Conservation (phyloP, 2,329 filamentous ascomycete genomes). For the Pestalotiopsis sp. region DNA sequence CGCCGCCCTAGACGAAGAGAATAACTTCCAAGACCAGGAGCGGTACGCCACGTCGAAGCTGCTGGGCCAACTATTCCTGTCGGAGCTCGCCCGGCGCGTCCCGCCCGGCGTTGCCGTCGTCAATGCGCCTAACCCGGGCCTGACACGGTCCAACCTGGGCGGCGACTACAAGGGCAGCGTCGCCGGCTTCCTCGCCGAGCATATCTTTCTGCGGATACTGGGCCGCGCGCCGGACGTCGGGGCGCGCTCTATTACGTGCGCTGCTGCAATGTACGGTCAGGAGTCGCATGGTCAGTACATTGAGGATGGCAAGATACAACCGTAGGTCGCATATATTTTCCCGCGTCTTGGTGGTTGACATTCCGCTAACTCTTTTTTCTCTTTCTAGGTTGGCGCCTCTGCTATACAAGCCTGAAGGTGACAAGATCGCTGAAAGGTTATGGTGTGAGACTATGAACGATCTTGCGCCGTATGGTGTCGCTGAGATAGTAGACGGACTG, state of each 20-base stretch:
- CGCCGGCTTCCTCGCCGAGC: background rate
- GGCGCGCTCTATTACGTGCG: conserved; percentile 16
- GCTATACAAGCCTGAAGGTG: background rate
- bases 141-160: conserved; percentile 15
- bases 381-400: background rate
- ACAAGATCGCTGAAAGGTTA: background rate
- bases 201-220: background rate
- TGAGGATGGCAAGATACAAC: conserved; percentile 16
- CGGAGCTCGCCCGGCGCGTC: conserved; percentile 49
- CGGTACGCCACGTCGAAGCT: conserved; percentile 27
- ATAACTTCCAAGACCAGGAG: conserved; percentile 46
- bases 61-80: conserved; percentile 87
- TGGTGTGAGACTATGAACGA: background rate
- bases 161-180: background rate
- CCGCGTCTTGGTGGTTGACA: background rate
- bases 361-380: too few species aligned
- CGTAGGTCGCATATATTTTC: conserved; percentile 2
- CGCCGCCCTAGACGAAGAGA: conserved; percentile 1
- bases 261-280: conserved; percentile 18
- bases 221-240: background rate
- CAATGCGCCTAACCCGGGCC: conserved; percentile 23
- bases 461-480: background rate
- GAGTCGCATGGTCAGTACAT: conserved; percentile 17
- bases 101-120: conserved; percentile 19
- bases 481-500: background rate